These are phyloP conservation scores for Chlorophyllum brunneum DNA, from an alignment of 768 basidiomycete species.

Conservation along the genomic window DNA sequence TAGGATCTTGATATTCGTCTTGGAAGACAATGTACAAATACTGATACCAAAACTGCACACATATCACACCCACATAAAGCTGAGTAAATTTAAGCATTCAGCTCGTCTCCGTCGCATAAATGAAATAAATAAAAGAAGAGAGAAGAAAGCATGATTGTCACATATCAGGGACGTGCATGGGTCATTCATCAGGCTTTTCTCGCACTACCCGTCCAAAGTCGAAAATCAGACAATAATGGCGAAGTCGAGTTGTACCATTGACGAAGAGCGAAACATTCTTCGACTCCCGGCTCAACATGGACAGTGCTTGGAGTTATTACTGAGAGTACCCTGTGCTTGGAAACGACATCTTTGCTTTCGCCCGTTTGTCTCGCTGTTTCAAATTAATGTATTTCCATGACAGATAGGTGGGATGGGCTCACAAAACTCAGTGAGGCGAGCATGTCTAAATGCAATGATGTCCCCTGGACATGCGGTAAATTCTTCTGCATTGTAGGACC, in stretches of 20 bases:
- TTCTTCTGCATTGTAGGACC: conserved; percentile 1
- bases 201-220: no score
- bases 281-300: conserved; percentile 1
- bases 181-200: no score
- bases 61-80: no score
- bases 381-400: neutral
- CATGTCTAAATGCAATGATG: conserved; percentile 4
- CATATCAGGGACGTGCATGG: no score
- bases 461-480: neutral
- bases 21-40: no score
- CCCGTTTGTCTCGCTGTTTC: neutral
- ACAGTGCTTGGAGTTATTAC: conserved; percentile 2
- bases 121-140: no score
- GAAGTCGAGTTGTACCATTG: neutral
- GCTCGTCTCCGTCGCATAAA: no score
- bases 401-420: neutral
- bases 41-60: no score
- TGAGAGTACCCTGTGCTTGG: neutral
- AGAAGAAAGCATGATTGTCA: no score
- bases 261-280: neutral
- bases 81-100: no score
- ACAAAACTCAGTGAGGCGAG: neutral
- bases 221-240: no score
- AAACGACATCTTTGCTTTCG: neutral
- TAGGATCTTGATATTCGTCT: no score